Conservation (phyloP, 2,329 filamentous ascomycete species). For the Botryosphaeria dothidea region DNA sequence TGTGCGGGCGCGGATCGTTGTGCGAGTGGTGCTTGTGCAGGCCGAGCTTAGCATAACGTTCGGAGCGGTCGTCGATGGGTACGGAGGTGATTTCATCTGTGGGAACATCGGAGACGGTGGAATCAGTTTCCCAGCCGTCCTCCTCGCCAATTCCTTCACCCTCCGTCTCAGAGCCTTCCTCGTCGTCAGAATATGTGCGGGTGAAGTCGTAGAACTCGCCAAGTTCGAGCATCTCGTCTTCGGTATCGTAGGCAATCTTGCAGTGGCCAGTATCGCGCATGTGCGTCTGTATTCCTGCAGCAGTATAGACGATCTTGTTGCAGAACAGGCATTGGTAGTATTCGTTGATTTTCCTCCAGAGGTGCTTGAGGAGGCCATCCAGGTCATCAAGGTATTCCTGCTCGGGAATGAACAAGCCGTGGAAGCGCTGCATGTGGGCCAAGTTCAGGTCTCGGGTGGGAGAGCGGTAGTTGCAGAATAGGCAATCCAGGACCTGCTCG, state of each 20-base stretch:
- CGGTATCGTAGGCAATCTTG: slow-evolving; percentile 88
- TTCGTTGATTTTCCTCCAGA: slow-evolving; percentile 78
- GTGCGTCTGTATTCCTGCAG: slow-evolving; percentile 85
- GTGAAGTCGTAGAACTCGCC: slow-evolving; percentile 98
- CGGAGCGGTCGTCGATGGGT: slow-evolving; percentile 70
- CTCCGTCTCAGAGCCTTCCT: slow-evolving; percentile 56
- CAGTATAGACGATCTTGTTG: slow-evolving; percentile 75
- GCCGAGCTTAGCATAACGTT: slow-evolving; percentile 71
- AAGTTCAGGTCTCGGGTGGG: slow-evolving; percentile 74
- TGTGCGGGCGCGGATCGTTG: slow-evolving; percentile 70
- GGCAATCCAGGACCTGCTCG: slow-evolving; percentile 58
- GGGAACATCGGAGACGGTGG: slow-evolving; percentile 79
- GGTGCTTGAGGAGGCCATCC: slow-evolving; percentile 75
- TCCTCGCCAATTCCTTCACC: slow-evolving; percentile 60
- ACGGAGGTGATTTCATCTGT: slow-evolving; percentile 81
- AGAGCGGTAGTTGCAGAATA: slow-evolving; percentile 91
- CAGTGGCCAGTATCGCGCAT: slow-evolving; percentile 98
- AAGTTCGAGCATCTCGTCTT: slow-evolving; percentile 89
- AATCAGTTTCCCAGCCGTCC: slow-evolving; percentile 95
- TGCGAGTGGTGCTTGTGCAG: slow-evolving; percentile 76
- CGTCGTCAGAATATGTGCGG: slow-evolving; percentile 87
- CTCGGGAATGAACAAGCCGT: slow-evolving; percentile 96
- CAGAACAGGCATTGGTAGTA: slow-evolving; percentile 86
- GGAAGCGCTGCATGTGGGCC: slow-evolving; percentile 85
- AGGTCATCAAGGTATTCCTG: slow-evolving; percentile 78